These are phyloP conservation scores for Cytospora chrysosperma DNA, from an alignment of 2,329 filamentous ascomycete genomes.

Conservation along the genomic window DNA sequence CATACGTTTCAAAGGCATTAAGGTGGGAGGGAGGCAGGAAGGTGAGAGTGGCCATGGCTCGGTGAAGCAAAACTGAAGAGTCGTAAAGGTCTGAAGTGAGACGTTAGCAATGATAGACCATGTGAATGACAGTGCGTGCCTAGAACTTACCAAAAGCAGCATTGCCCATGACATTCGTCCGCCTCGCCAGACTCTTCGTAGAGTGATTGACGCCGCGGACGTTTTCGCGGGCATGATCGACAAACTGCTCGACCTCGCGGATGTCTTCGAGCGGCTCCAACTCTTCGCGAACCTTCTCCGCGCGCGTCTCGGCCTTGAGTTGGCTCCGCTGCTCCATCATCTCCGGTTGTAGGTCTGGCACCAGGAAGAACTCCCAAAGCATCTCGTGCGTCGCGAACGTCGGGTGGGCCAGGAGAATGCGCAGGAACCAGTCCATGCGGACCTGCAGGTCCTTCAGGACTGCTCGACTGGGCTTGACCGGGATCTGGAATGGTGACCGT, in stretches of 20 bases:
- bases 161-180: constrained; percentile 71
- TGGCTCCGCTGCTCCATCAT: constrained; percentile 88
- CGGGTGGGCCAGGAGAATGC: constrained; percentile 80
- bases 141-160: constrained; percentile 54
- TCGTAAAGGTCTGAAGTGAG: constrained; percentile 64
- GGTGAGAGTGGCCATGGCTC: constrained; percentile 52
- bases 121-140: background rate
- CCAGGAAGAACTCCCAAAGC: constrained; percentile 98
- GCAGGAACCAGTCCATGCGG: constrained; percentile 82
- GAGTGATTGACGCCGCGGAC: constrained; percentile 81
- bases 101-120: background rate
- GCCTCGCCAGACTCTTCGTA: constrained; percentile 77
- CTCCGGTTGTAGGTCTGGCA: constrained; percentile 86
- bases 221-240: constrained; percentile 86
- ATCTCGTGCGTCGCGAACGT: constrained; percentile 96
- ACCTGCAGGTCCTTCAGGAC: constrained; percentile 85
- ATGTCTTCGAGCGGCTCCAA: constrained; percentile 81
- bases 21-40: constrained; percentile 70
- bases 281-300: constrained; percentile 86
- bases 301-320: constrained; percentile 78
- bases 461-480: constrained; percentile 84
- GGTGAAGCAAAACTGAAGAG: constrained; percentile 56
- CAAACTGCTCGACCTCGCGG: constrained; percentile 88
- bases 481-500: constrained; percentile 87
- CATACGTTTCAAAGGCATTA: constrained; percentile 70